A percentile compares a stretch with the other conserved stretches of the same genome.
Conservation (phyloP, 441 rosid genomes). For the Pelargonium citronellum region DNA sequence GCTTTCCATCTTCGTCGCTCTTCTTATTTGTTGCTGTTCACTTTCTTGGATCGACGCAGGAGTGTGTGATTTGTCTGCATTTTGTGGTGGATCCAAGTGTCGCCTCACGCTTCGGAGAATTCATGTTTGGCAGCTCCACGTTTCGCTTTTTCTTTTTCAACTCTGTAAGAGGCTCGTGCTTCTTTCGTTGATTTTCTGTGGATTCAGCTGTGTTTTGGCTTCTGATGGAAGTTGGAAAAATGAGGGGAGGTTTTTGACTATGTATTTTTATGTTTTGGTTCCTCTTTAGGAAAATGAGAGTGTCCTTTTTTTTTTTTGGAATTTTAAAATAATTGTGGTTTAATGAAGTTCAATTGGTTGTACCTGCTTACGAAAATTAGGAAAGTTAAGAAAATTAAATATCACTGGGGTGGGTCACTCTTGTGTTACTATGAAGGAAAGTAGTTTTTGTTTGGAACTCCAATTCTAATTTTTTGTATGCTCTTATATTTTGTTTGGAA, state of each 20-base stretch:
- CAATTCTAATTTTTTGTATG: slow-evolving; percentile 2
- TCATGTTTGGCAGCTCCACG: slow-evolving; percentile 4
- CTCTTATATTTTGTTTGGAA: not conserved
- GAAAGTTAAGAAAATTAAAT: not conserved
- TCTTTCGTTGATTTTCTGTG: not conserved
- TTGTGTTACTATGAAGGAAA: not conserved
- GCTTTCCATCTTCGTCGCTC: not conserved
- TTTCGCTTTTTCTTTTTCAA: not conserved
- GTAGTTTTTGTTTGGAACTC: not conserved
- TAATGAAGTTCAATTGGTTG: not conserved
- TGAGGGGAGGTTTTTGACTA: not conserved
- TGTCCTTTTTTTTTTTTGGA: not conserved
- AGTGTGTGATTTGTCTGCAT: slow-evolving; percentile 25
- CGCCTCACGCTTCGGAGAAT: slow-evolving; percentile 5
- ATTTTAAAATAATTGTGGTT: not conserved
- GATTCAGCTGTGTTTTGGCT: not conserved
- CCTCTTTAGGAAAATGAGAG: not conserved
- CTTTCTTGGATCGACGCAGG: slow-evolving; percentile 23
- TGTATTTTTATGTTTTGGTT: not conserved
- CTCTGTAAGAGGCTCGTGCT: slow-evolving; percentile 12
- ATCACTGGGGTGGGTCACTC: not conserved
- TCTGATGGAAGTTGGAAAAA: not conserved
- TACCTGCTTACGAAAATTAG: not conserved
- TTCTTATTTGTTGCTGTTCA: not conserved
- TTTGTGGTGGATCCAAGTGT: slow-evolving; percentile 28